A percentile compares a stretch with the other conserved stretches of the same genome.
phyloP scores from a whole-genome alignment of 345 rosid genomes.

The Dipteronia dyeriana region DNA sequence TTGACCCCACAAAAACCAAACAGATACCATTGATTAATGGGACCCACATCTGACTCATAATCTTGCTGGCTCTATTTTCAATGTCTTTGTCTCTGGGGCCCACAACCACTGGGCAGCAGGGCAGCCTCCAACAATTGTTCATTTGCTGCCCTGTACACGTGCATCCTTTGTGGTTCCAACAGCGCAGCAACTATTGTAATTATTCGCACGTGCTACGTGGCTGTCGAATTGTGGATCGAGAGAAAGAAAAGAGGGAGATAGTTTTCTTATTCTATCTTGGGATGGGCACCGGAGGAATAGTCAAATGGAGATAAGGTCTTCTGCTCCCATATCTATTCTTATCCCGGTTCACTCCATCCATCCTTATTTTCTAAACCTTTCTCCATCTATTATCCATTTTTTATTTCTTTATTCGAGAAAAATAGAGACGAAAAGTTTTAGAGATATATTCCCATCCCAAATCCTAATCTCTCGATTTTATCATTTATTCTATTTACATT shows the following conservation, averaged over 20 bases:
- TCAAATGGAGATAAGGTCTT: too few species aligned
- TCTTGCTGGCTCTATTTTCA: conserved; percentile 34
- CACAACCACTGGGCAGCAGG: conserved; percentile 38
- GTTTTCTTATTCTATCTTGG: too few species aligned
- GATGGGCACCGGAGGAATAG: too few species aligned
- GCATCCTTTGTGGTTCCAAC: background rate
- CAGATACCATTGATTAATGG: conserved; percentile 1
- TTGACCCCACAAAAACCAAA: conserved; percentile 4
- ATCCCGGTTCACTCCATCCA: too few species aligned
- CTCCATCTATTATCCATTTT: too few species aligned
- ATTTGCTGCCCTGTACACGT: conserved; percentile 28
- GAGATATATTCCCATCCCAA: too few species aligned
- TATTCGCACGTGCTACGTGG: conserved; percentile 28
- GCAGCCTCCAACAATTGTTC: background rate
- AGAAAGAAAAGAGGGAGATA: background rate
- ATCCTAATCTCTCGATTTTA: too few species aligned
- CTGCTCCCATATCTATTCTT: too few species aligned
- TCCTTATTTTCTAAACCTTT: too few species aligned
- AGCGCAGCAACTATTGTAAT: conserved; percentile 22
- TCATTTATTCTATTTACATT: too few species aligned
- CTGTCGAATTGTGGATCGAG: background rate
- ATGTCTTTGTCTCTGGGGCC: conserved; percentile 50
- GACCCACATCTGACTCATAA: conserved; percentile 25
- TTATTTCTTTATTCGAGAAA: too few species aligned
- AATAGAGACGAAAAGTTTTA: too few species aligned